Evolutionary conservation across 2,329 filamentous ascomycete species (phyloP), one percentile per base, ranked within the genome.

Genomic region (Aspergillus aculeatinus): DNA sequence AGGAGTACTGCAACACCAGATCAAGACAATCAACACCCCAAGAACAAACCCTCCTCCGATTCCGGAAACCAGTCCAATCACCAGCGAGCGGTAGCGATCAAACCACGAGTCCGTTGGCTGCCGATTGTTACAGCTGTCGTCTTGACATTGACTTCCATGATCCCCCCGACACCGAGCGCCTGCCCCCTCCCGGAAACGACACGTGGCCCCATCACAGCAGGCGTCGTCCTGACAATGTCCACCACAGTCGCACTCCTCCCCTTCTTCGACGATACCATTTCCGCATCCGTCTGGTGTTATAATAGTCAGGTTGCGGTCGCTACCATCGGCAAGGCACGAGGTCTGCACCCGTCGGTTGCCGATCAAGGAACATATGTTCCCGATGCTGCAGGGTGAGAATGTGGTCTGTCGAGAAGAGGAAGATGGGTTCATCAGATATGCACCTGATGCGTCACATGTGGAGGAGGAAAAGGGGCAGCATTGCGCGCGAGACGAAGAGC

Each of bases 211-310:
- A 9, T 69, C 62, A 16, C 67, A 69, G 58, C 67, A 70, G 2
- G 16, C 4, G 39, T 60, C 63, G 2, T 57, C 59, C 27, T 58
- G 54, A 21, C 66, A 68, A 4, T 78, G 74, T 4, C 79, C 77
- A 56, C 93, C 93, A 71, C 93, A 96, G 76, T 97, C 93, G 75
- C 93, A 97, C 48, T 96, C 89, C 76, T 97, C 93, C 61, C 90
- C 92, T 7, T 83, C 78, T 76, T 96, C 93, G 50, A 96, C 92
- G 64, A 96, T 96, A 55, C 93, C 93, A 76, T 96, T 96, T 55
- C 93, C 93, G 76, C 93, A 97, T 29, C 64, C 49, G 0, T 61
- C 57, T 4, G 53, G 39, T 1, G 63, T 61, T 4, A 72, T 91
- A 1, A 12, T 16, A 6, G 11, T 35, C 12, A 16, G 33, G 33